Evolutionary conservation across 164 flowering plant genomes (phyloP).

Genomic region (Macadamia tetraphylla): DNA sequence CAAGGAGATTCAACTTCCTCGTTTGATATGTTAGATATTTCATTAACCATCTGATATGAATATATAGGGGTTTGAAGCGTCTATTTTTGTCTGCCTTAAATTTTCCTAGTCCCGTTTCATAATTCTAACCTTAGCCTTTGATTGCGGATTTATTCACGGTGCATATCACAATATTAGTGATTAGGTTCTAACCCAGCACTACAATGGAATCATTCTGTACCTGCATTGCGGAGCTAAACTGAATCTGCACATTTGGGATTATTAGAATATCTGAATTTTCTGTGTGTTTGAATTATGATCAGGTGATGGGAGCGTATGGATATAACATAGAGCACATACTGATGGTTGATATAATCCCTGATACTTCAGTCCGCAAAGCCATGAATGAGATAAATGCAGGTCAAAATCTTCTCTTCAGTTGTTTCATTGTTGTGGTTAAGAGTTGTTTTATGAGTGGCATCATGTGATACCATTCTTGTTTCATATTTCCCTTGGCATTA

Average conservation of each 20-base stretch:
- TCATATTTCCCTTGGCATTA: background rate
- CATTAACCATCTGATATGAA: background rate
- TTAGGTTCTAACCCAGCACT: background rate
- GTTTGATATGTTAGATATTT: background rate
- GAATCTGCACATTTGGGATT: background rate
- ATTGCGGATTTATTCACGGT: background rate
- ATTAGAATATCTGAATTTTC: background rate
- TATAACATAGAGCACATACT: constrained; percentile 95
- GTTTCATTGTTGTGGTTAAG: background rate
- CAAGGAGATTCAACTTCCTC: background rate
- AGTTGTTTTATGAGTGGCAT: background rate
- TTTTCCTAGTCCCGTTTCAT: background rate
- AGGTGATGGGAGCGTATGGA: constrained; percentile 98
- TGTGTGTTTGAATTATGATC: constrained; percentile 19
- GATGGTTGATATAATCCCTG: constrained; percentile 97
- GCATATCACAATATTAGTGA: background rate
- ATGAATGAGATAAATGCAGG: constrained; percentile 99
- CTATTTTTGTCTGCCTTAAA: background rate
- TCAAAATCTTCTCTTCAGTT: constrained; percentile 15
- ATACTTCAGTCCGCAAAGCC: constrained; percentile 84
- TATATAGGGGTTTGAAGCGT: background rate
- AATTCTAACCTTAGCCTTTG: too few relatives aligned
- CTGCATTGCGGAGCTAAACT: background rate
- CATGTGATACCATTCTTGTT: background rate
- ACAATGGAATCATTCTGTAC: background rate